A percentile compares a stretch with the other conserved stretches of the same genome.
Evolutionary conservation across 768 basidiomycete species (phyloP).

Genomic region (Chalciporus piperatus): DNA sequence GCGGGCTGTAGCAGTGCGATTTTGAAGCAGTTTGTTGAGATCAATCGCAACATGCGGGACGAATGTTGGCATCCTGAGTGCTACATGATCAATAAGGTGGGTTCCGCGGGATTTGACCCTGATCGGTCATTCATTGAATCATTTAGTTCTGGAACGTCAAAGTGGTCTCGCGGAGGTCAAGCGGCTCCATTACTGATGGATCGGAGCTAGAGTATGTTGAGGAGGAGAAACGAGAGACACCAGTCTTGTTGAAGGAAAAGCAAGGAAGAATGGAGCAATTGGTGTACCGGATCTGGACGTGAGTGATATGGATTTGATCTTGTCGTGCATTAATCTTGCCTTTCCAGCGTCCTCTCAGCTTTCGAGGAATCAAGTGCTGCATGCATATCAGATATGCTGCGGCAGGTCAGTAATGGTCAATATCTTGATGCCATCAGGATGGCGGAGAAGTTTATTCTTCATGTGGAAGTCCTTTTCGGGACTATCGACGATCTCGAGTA

Average conservation of each 20-base stretch:
- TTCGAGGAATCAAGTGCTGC: slow-evolving; percentile 99
- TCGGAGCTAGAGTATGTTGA: slow-evolving; percentile 58
- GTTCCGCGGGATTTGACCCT: slow-evolving; percentile 14
- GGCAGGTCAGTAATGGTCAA: slow-evolving; percentile 94
- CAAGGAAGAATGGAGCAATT: slow-evolving; percentile 95
- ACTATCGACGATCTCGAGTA: slow-evolving; percentile 96
- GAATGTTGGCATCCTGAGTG: slow-evolving; percentile 99
- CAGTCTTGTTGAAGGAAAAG: slow-evolving; percentile 78
- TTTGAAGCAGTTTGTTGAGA: slow-evolving; percentile 98
- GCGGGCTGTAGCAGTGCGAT: slow-evolving; percentile 97
- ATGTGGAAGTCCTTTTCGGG: slow-evolving; percentile 96
- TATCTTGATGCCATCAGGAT: slow-evolving; percentile 96
- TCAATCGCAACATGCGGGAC: slow-evolving; percentile 96
- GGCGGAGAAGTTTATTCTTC: slow-evolving; percentile 98
- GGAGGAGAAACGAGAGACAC: slow-evolving; percentile 80
- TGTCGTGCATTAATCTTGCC: slow-evolving; percentile 6
- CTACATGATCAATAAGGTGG: slow-evolving; percentile 99
- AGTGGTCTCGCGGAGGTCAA: slow-evolving; percentile 72
- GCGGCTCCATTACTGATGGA: slow-evolving; percentile 53
- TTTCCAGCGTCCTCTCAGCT: slow-evolving; percentile 80
- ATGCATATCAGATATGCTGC: slow-evolving; percentile 97
- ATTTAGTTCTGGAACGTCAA: slow-evolving; percentile 98
- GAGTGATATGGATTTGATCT: slow-evolving; percentile 30
- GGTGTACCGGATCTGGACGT: slow-evolving; percentile 99
- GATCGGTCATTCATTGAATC: slow-evolving; percentile 10